Evolutionary conservation across 108 stramenopile species (phyloP).

Genomic region (Conticribra weissflogii): DNA sequence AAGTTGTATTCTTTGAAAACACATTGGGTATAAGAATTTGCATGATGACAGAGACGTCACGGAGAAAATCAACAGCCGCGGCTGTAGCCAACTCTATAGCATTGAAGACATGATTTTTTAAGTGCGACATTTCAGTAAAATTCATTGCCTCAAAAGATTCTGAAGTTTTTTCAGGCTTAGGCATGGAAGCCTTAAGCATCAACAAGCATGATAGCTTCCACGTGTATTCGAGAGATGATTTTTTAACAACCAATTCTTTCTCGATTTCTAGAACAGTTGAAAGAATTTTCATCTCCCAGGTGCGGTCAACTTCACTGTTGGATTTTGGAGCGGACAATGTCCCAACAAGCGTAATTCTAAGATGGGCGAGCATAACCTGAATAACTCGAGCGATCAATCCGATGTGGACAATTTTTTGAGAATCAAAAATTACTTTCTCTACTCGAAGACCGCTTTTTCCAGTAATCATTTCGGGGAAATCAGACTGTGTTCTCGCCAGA

Average conservation of each 20-base stretch:
- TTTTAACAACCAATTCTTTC: constrained; percentile 8
- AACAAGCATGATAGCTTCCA: constrained; percentile 35
- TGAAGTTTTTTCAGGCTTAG: constrained; percentile 7
- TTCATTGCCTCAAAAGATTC: no score
- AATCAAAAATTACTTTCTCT: constrained; percentile 64
- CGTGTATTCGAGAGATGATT: constrained; percentile 7
- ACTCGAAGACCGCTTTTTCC: constrained; percentile 54
- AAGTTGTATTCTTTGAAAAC: constrained; percentile 8
- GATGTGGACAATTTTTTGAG: constrained; percentile 70
- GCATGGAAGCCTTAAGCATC: constrained; percentile 18
- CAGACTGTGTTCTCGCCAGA: constrained; percentile 64
- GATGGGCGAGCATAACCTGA: constrained; percentile 71
- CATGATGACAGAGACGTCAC: constrained; percentile 57
- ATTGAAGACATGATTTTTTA: constrained; percentile 30
- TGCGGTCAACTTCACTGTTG: background rate
- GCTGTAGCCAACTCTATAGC: constrained; percentile 59
- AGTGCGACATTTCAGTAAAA: no score
- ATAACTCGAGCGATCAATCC: constrained; percentile 73
- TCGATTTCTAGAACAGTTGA: constrained; percentile 14
- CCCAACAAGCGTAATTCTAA: background rate
- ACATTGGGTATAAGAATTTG: constrained; percentile 65
- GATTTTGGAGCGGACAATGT: constrained; percentile 1
- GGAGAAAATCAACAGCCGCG: constrained; percentile 64
- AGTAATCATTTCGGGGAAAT: constrained; percentile 68
- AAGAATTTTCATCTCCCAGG: constrained; percentile 18